These are phyloP conservation scores for Pelargonium myrrhifolium DNA, from an alignment of 441 rosid species.

Conservation along the genomic window DNA sequence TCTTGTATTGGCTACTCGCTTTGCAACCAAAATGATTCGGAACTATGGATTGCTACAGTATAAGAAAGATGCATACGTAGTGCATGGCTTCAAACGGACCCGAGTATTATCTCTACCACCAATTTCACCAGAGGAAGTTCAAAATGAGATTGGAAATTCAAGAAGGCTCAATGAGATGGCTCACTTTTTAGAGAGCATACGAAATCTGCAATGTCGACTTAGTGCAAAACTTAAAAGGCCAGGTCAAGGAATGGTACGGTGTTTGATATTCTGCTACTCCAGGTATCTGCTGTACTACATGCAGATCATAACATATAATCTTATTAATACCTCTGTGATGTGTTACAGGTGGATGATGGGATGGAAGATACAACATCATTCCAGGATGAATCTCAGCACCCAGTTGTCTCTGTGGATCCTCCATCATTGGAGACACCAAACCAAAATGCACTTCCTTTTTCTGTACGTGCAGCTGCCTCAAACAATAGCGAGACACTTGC, in stretches of 20 bases:
- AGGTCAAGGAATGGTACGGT: slow-evolving; percentile 57
- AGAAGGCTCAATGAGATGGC: slow-evolving; percentile 74
- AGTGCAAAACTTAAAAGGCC: slow-evolving; percentile 63
- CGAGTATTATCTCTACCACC: slow-evolving; percentile 51
- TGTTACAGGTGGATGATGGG: slow-evolving; percentile 49
- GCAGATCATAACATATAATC: slow-evolving; percentile 19
- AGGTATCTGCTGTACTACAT: slow-evolving; percentile 6
- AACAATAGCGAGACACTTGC: slow-evolving; percentile 41
- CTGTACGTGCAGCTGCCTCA: slow-evolving; percentile 23
- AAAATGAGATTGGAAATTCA: slow-evolving; percentile 36
- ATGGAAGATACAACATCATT: slow-evolving; percentile 34
- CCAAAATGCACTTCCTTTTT: slow-evolving; percentile 29
- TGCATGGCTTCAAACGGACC: slow-evolving; percentile 33
- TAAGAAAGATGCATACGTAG: slow-evolving; percentile 40
- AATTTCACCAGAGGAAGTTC: slow-evolving; percentile 32
- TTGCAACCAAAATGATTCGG: slow-evolving; percentile 80
- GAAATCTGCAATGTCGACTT: slow-evolving; percentile 69
- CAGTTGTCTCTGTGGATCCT: slow-evolving; percentile 38
- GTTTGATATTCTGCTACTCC: slow-evolving; percentile 19
- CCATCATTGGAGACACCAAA: slow-evolving; percentile 33
- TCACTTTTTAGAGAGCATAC: slow-evolving; percentile 72
- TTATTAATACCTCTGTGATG: slow-evolving; percentile 19
- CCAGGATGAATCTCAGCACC: slow-evolving; percentile 55
- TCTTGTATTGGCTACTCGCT: slow-evolving; percentile 68
- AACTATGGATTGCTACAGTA: slow-evolving; percentile 60